Evolutionary conservation across 1,284 basidiomycete genomes (phyloP).

Genomic region (Cutaneotrichosporon sp.): DNA sequence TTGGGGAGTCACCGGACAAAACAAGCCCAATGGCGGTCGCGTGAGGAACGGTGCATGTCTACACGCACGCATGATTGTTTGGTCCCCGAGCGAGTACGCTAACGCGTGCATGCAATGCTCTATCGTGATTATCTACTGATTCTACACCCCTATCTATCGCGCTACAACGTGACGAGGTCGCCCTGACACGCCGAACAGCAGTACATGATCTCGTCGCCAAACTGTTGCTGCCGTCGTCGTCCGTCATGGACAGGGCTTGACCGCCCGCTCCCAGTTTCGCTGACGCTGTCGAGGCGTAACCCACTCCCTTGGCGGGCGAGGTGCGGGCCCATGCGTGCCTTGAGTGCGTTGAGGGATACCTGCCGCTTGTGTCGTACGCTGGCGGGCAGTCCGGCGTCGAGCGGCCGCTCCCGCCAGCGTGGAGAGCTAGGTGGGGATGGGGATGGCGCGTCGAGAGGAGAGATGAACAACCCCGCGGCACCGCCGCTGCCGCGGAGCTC

Average conservation of each 20-base stretch:
- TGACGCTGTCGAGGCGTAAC: constrained; percentile 10
- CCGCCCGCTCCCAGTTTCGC: constrained; percentile 15
- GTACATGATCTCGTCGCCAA: constrained; percentile 54
- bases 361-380: constrained; percentile 78
- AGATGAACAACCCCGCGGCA: constrained; percentile 14
- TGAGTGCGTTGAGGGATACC: constrained; percentile 80
- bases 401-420: constrained; percentile 17
- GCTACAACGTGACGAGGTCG: constrained; percentile 48
- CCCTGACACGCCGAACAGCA: constrained; percentile 53
- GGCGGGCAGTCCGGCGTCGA: constrained; percentile 67
- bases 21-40: no score
- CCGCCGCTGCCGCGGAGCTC: constrained; percentile 3
- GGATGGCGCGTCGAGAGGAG: constrained; percentile 1
- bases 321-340: constrained; percentile 67
- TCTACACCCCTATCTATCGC: neutral
- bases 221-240: constrained; percentile 34
- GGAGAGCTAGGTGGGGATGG: neutral
- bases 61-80: no score
- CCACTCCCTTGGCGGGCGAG: neutral
- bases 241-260: constrained; percentile 6
- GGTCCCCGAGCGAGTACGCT: no score
- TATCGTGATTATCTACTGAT: constrained; percentile 2
- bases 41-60: no score
- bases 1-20: no score
- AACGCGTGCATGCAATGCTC: constrained; percentile 14